Evolutionary conservation across 1,139 yeast species (phyloP), one percentile per base, ranked within the genome.

Genomic region (Candida buenavistaensis): DNA sequence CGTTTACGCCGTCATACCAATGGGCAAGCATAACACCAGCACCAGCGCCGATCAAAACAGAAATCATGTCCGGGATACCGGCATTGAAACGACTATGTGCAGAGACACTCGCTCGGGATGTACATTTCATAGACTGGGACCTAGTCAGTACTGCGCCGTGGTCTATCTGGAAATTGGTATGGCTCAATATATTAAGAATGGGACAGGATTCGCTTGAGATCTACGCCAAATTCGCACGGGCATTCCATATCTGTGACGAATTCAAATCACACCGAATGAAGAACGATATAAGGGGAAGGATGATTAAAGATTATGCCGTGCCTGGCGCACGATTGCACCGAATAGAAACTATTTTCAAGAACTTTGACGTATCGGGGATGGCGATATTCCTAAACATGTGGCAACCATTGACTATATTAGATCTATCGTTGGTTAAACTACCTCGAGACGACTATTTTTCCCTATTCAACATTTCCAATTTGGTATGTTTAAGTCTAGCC

Each of bases 401-500:
- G 22, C 31, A 33, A 8, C 56, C 59, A 2, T 45, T 50, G 33
- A 50, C 58, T 3, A 32, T 55, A 19, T 38, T 55, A 11, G 60
- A 57, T 27, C 27, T 48, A 5, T 47, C 55, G 3, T 29, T 22
- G 29, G 16, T 28, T n/a, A 36, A 28, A 4, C 33, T 48, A 10
- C 32, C 50, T 4, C 42, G 51, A 17, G 63, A 59, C 13, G 63
- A 60, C 19, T 51, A 48, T 27, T 51, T 62, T 28, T 32, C 47
- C 26, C 26, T 68, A 3, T 56, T 65, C 41, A 64, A 61, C 37
- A 41, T 66, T 8, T 52, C 55, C 11, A 51, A 51, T 30, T 48
- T 69, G 26, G 51, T 53, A 11, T 69, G 61, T 2, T 47, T 70
- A 26, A 62, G 67, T 39, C 34, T 69, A 6, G 63, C 72, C 1